phyloP scores from a whole-genome alignment of 805 yeast genomes.

The Sugiyamaella mastotermitis region DNA sequence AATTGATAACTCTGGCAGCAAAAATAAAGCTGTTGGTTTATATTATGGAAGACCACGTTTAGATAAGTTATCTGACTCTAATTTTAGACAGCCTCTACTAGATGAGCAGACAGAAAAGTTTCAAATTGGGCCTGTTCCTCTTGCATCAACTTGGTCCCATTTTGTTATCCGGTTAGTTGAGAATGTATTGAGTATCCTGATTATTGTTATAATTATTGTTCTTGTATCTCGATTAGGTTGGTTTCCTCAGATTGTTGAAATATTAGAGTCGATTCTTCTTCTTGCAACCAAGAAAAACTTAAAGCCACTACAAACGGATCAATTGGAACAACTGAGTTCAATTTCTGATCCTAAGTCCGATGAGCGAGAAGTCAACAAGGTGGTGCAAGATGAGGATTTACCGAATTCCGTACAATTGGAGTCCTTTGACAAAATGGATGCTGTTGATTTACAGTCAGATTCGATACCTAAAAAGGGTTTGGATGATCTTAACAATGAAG shows the following conservation, averaged over 20 bases:
- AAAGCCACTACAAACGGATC: neutral
- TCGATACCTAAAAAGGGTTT: too few relatives aligned
- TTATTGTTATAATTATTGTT: conserved; percentile 25
- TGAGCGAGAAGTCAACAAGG: neutral
- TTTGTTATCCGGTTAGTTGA: conserved; percentile 30
- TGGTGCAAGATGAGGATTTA: neutral
- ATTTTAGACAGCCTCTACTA: too few relatives aligned
- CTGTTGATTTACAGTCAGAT: too few relatives aligned
- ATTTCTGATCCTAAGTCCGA: neutral
- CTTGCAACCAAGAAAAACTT: conserved; percentile 4
- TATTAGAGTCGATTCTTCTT: conserved; percentile 15
- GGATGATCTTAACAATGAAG: neutral
- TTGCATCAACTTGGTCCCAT: conserved; percentile 16
- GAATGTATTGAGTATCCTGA: conserved; percentile 34
- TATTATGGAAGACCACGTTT: too few relatives aligned
- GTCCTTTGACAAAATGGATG: too few relatives aligned
- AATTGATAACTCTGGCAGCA: neutral
- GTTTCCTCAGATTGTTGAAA: conserved; percentile 22
- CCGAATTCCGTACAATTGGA: neutral
- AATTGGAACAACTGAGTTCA: neutral
- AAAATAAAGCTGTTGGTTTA: neutral
- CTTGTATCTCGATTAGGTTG: conserved; percentile 24
- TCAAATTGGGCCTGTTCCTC: neutral
- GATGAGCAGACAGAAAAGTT: too few relatives aligned
- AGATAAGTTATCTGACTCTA: too few relatives aligned